Conservation (phyloP, 2,329 filamentous ascomycete species). For the Ascochyta viciae-villosae region DNA sequence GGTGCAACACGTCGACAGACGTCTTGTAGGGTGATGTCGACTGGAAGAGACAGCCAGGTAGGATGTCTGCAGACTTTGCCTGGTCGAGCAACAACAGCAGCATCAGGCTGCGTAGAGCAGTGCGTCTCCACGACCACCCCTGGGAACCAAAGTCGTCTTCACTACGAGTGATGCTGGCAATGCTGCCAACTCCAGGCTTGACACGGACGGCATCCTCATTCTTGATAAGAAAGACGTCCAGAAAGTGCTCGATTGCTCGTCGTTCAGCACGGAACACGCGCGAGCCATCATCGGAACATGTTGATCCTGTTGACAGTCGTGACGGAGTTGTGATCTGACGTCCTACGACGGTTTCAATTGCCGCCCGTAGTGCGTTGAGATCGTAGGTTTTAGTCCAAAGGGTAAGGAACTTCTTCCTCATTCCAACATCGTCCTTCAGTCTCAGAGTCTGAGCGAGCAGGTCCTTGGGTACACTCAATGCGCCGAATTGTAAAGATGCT, state of each 20-base stretch:
- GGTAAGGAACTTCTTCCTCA: slow-evolving; percentile 63
- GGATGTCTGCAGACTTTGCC: slow-evolving; percentile 51
- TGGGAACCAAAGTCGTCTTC: slow-evolving; percentile 53
- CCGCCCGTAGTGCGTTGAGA: slow-evolving; percentile 57
- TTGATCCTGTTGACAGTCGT: slow-evolving; percentile 47
- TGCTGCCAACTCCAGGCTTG: slow-evolving; percentile 48
- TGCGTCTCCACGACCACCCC: slow-evolving; percentile 62
- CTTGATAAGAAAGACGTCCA: slow-evolving; percentile 64
- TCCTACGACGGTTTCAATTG: slow-evolving; percentile 66
- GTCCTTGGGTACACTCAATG: slow-evolving; percentile 63
- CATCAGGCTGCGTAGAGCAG: slow-evolving; percentile 65
- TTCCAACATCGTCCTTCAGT: slow-evolving; percentile 63
- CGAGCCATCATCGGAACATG: slow-evolving; percentile 44
- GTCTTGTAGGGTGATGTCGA: slow-evolving; percentile 62
- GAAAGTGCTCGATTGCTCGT: slow-evolving; percentile 58
- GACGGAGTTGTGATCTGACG: slow-evolving; percentile 54
- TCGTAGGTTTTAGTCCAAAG: slow-evolving; percentile 67
- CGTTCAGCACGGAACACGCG: slow-evolving; percentile 47
- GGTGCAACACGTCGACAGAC: slow-evolving; percentile 61
- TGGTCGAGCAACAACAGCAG: slow-evolving; percentile 66
- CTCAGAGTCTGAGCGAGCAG: slow-evolving; percentile 54
- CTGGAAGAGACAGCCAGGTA: slow-evolving; percentile 59
- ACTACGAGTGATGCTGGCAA: slow-evolving; percentile 48
- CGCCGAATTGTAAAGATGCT: slow-evolving; percentile 65
- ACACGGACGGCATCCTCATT: slow-evolving; percentile 62